A percentile compares a stretch with the other conserved stretches of the same genome.
These are phyloP conservation scores for Reutealis trisperma DNA, from an alignment of 345 rosid species.

Conservation along the genomic window DNA sequence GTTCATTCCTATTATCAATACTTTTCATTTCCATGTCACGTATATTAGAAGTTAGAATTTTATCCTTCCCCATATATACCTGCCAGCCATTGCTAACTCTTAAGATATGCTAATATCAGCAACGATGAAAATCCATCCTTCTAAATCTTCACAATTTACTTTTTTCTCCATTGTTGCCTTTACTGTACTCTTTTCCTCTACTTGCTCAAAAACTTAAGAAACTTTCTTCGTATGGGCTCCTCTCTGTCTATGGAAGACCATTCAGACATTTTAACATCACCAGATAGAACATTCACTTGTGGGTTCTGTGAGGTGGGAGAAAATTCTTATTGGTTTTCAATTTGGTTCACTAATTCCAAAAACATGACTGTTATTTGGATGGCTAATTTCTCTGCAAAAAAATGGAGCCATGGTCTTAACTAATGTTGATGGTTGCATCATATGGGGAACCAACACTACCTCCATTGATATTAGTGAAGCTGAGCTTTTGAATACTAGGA, in stretches of 20 bases:
- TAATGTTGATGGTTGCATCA: slow-evolving; percentile 31
- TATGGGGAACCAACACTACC: slow-evolving; percentile 40
- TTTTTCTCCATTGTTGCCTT: slow-evolving; percentile 6
- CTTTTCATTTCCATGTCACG: no score
- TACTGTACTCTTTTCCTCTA: not conserved
- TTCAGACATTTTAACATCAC: slow-evolving; percentile 29
- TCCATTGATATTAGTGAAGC: slow-evolving; percentile 22
- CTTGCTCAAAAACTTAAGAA: slow-evolving; percentile 16
- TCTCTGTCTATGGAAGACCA: slow-evolving; percentile 33
- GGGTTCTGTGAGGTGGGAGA: slow-evolving; percentile 42
- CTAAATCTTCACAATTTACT: not conserved
- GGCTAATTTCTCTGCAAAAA: slow-evolving; percentile 36
- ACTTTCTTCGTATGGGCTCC: slow-evolving; percentile 26
- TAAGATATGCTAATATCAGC: no score
- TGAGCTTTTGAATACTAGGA: slow-evolving; percentile 45
- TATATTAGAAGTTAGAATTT: no score
- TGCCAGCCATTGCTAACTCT: no score
- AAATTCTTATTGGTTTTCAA: slow-evolving; percentile 45
- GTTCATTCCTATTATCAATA: no score
- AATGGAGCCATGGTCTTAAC: slow-evolving; percentile 40
- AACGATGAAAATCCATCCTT: not conserved
- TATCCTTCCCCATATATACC: no score
- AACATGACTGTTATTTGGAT: slow-evolving; percentile 46
- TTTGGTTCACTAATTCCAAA: slow-evolving; percentile 42
- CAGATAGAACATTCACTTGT: slow-evolving; percentile 39